Evolutionary conservation across 768 basidiomycete species (phyloP).

Genomic region (Dendrothele bispora): DNA sequence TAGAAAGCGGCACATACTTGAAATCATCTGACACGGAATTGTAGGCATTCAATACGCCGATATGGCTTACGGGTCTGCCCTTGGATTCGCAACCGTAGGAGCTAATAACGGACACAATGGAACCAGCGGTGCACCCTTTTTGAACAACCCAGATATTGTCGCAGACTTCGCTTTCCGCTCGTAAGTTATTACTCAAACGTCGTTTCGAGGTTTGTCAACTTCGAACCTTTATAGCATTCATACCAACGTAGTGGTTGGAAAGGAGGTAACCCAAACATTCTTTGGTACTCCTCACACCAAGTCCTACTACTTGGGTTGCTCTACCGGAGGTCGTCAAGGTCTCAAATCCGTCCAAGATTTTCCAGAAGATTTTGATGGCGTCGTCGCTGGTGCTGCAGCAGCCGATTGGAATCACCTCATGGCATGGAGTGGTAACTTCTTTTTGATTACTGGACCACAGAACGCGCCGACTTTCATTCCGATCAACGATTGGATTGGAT

Average conservation of each 20-base stretch:
- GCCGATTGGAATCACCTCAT: slow-evolving; percentile 5
- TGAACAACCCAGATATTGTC: slow-evolving; percentile 19
- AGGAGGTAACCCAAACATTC: slow-evolving; percentile 18
- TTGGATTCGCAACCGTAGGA: slow-evolving; percentile 18
- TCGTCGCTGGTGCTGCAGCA: slow-evolving; percentile 21
- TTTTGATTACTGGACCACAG: slow-evolving; percentile 1
- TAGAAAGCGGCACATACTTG: too few species aligned
- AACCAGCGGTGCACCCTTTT: slow-evolving; percentile 10
- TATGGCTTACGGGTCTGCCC: slow-evolving; percentile 5
- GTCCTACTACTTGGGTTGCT: slow-evolving; percentile 24
- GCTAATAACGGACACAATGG: slow-evolving; percentile 22
- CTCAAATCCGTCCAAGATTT: slow-evolving; percentile 12
- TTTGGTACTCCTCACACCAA: slow-evolving; percentile 15
- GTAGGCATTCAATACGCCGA: slow-evolving; percentile 8
- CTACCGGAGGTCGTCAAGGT: slow-evolving; percentile 21
- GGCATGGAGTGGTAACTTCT: slow-evolving; percentile 1
- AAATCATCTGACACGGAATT: background rate
- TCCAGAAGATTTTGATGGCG: slow-evolving; percentile 22
- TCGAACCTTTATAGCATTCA: slow-evolving; percentile 9
- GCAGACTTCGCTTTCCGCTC: slow-evolving; percentile 20
- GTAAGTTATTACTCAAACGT: background rate
- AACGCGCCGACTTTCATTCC: slow-evolving; percentile 14
- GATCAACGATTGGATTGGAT: slow-evolving; percentile 11
- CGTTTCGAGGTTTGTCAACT: background rate
- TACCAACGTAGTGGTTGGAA: slow-evolving; percentile 16